These are phyloP conservation scores for Picea glauca DNA, from an alignment of 75 land plant genomes.

Conservation along the genomic window DNA sequence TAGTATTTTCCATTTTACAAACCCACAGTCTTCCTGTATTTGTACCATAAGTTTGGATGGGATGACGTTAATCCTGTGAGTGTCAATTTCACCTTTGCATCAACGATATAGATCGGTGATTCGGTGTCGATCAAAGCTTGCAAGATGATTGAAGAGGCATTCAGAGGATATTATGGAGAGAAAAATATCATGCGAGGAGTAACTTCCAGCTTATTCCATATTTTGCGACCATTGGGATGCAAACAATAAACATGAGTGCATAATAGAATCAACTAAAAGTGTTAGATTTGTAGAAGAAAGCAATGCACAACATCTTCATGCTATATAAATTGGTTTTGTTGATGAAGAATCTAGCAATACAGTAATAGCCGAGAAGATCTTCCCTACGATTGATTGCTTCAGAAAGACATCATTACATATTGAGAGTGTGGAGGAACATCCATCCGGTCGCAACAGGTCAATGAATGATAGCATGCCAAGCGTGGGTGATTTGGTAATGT, in stretches of 20 bases:
- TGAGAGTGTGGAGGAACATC: slow-evolving; percentile 21
- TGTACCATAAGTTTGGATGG: too few species aligned
- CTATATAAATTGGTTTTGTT: not conserved
- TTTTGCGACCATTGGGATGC: not conserved
- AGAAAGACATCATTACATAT: slow-evolving; percentile 7
- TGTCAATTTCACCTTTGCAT: too few species aligned
- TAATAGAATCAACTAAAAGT: not conserved
- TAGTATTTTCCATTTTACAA: too few species aligned
- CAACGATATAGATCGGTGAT: too few species aligned
- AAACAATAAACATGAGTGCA: not conserved
- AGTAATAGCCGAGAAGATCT: slow-evolving; percentile 24
- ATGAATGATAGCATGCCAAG: not conserved
- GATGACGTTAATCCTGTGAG: too few species aligned
- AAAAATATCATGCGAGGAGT: too few species aligned
- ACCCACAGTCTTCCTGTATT: too few species aligned
- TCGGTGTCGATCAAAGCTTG: too few species aligned
- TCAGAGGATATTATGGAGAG: too few species aligned
- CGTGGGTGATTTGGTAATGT: slow-evolving; percentile 6
- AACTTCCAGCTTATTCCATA: too few species aligned
- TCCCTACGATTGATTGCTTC: slow-evolving; percentile 22
- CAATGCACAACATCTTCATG: not conserved
- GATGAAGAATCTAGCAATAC: not conserved
- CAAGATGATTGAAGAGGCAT: too few species aligned
- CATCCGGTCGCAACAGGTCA: not conserved
- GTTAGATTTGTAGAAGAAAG: not conserved